Evolutionary conservation across 805 yeast genomes (phyloP).

Genomic region (Saturnispora ahearnii): DNA sequence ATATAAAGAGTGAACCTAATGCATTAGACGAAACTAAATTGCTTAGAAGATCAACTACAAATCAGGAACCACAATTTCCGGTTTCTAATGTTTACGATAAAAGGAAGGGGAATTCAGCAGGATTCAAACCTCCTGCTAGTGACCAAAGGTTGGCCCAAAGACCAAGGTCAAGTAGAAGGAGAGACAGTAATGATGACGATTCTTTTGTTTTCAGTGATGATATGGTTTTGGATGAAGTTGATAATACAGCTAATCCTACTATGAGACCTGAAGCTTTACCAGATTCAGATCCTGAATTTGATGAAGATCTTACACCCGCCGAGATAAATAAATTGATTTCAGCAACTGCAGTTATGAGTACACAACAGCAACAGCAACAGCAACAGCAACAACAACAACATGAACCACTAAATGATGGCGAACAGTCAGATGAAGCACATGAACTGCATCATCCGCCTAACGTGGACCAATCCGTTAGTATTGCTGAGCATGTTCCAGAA

Average conservation of each 20-base stretch:
- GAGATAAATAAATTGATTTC: neutral
- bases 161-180: neutral
- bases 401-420: neutral
- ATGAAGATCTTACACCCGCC: conserved; percentile 20
- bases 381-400: neutral
- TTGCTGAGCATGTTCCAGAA: conserved; percentile 16
- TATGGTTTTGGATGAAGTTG: conserved; percentile 18
- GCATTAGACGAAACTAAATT: conserved; percentile 25
- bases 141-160: neutral
- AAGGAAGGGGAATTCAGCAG: neutral
- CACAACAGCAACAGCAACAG: conserved; percentile 1
- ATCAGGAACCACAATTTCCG: neutral
- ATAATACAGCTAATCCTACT: conserved; percentile 4
- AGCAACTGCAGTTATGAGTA: conserved; percentile 1
- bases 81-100: neutral
- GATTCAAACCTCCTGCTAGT: neutral
- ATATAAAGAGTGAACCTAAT: conserved; percentile 29
- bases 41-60: conserved; percentile 18
- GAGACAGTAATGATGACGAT: conserved; percentile 31
- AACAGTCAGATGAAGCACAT: neutral
- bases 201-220: conserved; percentile 47
- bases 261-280: conserved; percentile 11
- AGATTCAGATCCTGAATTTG: conserved; percentile 23
- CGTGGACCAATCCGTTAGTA: conserved; percentile 11
- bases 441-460: neutral